Evolutionary conservation across 495 filamentous ascomycete species (phyloP).

Genomic region (Ramalina peruviana): DNA sequence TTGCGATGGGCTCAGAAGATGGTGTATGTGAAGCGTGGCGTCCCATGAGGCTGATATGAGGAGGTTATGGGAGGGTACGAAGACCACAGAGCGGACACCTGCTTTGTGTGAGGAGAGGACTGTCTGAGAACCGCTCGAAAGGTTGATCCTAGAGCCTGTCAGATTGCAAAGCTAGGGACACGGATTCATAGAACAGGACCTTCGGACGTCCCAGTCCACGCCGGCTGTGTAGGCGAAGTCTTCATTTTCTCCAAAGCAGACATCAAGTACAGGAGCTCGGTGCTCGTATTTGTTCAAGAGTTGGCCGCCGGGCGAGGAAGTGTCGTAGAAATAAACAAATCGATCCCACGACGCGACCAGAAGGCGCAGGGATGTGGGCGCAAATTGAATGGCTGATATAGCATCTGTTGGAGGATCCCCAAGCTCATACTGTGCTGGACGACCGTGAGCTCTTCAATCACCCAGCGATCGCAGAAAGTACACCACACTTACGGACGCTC

Average conservation of each 20-base stretch:
- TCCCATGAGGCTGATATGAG: conserved; percentile 92
- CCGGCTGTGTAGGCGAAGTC: conserved; percentile 72
- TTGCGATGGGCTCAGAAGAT: conserved; percentile 30
- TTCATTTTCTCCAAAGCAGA: conserved; percentile 71
- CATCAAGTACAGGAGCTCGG: conserved; percentile 75
- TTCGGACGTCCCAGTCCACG: conserved; percentile 71
- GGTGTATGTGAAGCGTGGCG: conserved; percentile 72
- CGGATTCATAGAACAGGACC: conserved; percentile 28
- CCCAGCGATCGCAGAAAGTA: no score
- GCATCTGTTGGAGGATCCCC: conserved; percentile 69
- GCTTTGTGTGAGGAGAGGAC: conserved; percentile 64
- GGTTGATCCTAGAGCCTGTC: conserved; percentile 44
- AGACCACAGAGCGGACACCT: conserved; percentile 71
- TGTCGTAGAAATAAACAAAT: conserved; percentile 81
- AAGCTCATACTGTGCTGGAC: conserved; percentile 48
- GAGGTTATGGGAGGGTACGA: conserved; percentile 57
- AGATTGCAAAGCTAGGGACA: not conserved
- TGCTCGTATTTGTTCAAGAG: conserved; percentile 64
- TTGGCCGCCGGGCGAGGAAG: conserved; percentile 42
- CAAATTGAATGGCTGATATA: conserved; percentile 76
- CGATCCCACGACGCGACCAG: conserved; percentile 93
- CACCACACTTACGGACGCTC: no score
- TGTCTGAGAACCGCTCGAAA: conserved; percentile 54
- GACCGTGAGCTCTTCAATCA: no score
- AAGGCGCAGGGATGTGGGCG: conserved; percentile 54